Evolutionary conservation across 2,329 filamentous ascomycete genomes (phyloP).

Genomic region (Amphichorda felina): DNA sequence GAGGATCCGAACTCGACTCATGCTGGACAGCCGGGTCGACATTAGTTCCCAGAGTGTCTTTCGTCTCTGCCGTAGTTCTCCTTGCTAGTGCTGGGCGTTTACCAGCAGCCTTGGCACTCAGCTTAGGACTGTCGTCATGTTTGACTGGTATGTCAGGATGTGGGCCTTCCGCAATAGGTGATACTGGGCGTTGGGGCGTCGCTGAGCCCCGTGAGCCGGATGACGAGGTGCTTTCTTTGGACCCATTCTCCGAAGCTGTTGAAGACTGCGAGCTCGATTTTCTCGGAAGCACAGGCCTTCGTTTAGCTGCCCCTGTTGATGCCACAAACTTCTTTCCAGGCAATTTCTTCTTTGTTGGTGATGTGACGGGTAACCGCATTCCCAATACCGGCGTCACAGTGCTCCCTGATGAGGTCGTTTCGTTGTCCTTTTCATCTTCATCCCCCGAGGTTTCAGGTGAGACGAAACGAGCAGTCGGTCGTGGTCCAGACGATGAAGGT

Average conservation of each 20-base stretch:
- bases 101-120: conserved; percentile 34
- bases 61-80: conserved; percentile 7
- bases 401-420: conserved; percentile 25
- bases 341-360: conserved; percentile 17
- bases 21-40: too few relatives aligned
- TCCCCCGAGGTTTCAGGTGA: conserved; percentile 40
- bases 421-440: conserved; percentile 26
- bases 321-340: conserved; percentile 28
- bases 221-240: conserved; percentile 17
- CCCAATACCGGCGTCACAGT: conserved; percentile 19
- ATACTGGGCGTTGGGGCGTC: conserved; percentile 10
- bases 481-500: conserved; percentile 38
- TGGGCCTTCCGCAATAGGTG: conserved; percentile 14
- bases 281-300: conserved; percentile 31
- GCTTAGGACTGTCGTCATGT: conserved; percentile 2
- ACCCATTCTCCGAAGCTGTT: conserved; percentile 17
- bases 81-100: conserved; percentile 27
- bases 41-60: too few relatives aligned
- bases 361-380: conserved; percentile 12
- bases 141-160: too few relatives aligned
- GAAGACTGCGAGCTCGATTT: conserved; percentile 36
- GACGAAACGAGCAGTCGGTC: conserved; percentile 49
- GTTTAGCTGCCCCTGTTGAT: conserved; percentile 28
- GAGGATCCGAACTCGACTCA: too few relatives aligned
- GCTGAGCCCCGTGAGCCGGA: conserved; percentile 11